Base-by-base conservation (phyloP, 768 basidiomycete genomes). In the Amanita molliuscula region DNA sequence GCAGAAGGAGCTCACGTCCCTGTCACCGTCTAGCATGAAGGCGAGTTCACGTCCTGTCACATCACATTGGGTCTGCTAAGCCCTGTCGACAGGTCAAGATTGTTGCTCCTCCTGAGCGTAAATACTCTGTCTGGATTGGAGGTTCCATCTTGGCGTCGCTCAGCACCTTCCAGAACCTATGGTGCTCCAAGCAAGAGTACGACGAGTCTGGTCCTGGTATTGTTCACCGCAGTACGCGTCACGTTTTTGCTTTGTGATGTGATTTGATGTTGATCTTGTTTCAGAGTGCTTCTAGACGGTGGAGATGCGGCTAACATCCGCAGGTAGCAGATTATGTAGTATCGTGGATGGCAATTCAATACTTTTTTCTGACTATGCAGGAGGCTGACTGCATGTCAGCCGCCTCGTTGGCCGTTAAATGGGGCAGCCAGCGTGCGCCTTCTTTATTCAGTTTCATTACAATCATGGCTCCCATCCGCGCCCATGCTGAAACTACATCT, bases 41-140 rank as follows among this genome's bases (percentile, higher is more conserved):
- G 76, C 73, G 33, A 26, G 73, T 63, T 23, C 11, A 40, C n/a
- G 0, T 9, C 16, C 29, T 23, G 29, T 33, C 33, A 23, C 25
- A 31, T 21, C 36, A 11, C 26, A 9, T 11, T 47, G 42, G 16
- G 31, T 23, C 40, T 25, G 26, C 45, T 52, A 50, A 48, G 25
- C 50, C 50, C 54, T 47, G 26, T 28, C 10, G 43, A 23, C 52
- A 79, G 77, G 84, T 92, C 72, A 92, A 90, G 81, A 90, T 93
- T 50, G 85, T 90, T 52, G 88, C 91, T 53, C 91, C 92, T 45
- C 90, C 91, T 48, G 91, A 95, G 75, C 75, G 91, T 59, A 95
- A 90, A 67, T 92, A 92, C 78, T 91, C 88, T 48, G 92, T 94
- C 69, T 96, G 93, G 88, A 92, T 92, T 59, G 86, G 86, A 71